Base-by-base conservation (phyloP, 1,139 yeast genomes). In the Debaryomyces coudertii region DNA sequence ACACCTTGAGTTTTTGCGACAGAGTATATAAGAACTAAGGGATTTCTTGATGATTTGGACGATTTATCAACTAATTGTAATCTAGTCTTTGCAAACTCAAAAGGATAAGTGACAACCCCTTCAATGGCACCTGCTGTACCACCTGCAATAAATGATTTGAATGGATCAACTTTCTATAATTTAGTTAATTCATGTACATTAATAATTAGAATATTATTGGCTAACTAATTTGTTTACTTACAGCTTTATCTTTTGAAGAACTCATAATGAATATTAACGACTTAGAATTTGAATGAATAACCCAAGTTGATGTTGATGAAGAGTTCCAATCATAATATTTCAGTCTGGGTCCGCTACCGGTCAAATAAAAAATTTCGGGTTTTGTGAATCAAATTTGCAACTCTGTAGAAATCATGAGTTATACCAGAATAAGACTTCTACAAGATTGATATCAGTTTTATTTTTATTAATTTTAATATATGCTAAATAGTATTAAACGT, bases 101-200 rank as follows among this genome's bases (percentile, higher is more conserved):
- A 93, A 1, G 99, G 99, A 63, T 90, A 93, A 0, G 97, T 92
- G 42, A 88, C 77, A 34, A 82, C 81, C 25, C 97, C 97, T 68
- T 92, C 98, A 39, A 90, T 79, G 33, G 95, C 97, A 50, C 98
- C 98, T 1, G 97, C 98, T 0, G 89, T 73, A 43, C 96, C 96
- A 45, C 98, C 98, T 8, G 97, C 97, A 14, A 90, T 77, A 60
- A 92, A 88, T 2, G 97, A 90, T 63, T 82, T 83, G 50, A 79
- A 58, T 7, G 93, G 92, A 62, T 75, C 79, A n/a, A 63, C 70
- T 58, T 68, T 47, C 50, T 49, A 18, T 15, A 29, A 25, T n/a
- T 29, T 22, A 23, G 47, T 47, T 41, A 47, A 47, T 27, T 18
- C 20, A 16, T 11, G 14, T 22, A 14, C 38, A 12, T 16, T 15